Conservation (phyloP, 257 asterid species). For the Gentiana dahurica region DNA sequence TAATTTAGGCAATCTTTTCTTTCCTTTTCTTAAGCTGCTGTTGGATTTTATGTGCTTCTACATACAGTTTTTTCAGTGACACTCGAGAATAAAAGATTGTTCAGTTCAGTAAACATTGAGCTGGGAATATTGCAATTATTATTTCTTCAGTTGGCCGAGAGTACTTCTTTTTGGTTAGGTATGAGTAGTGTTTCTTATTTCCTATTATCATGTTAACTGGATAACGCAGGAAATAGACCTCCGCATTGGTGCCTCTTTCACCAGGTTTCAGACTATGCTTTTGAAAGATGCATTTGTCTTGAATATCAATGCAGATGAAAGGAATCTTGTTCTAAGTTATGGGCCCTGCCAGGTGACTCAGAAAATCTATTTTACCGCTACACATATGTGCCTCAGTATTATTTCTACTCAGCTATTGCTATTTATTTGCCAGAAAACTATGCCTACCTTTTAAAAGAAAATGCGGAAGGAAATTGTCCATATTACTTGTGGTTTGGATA, state of each 20-base stretch:
- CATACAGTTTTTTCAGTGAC: neutral
- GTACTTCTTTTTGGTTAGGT: slow-evolving; percentile 1
- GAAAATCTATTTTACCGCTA: neutral
- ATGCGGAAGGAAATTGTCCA: neutral
- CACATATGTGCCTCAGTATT: neutral
- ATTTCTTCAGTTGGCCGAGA: neutral
- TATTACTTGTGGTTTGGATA: neutral
- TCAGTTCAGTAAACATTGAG: too few relatives aligned
- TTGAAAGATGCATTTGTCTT: slow-evolving; percentile 78
- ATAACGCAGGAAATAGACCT: slow-evolving; percentile 92
- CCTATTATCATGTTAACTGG: slow-evolving; percentile 9
- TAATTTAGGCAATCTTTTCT: slow-evolving; percentile 1
- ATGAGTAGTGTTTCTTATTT: neutral
- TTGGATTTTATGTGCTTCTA: too few relatives aligned
- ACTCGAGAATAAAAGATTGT: neutral
- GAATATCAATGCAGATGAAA: slow-evolving; percentile 55
- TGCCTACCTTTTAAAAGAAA: neutral
- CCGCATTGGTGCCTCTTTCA: slow-evolving; percentile 95
- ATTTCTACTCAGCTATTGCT: neutral
- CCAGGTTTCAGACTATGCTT: slow-evolving; percentile 94
- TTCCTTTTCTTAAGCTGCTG: neutral
- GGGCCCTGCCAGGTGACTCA: slow-evolving; percentile 94
- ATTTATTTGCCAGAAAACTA: too few relatives aligned
- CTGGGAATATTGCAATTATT: too few relatives aligned
- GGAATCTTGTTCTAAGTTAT: slow-evolving; percentile 69